A percentile compares a stretch with the other conserved stretches of the same genome.
Conservation (phyloP, 2,329 filamentous ascomycete genomes). For the Alternaria alternata region DNA sequence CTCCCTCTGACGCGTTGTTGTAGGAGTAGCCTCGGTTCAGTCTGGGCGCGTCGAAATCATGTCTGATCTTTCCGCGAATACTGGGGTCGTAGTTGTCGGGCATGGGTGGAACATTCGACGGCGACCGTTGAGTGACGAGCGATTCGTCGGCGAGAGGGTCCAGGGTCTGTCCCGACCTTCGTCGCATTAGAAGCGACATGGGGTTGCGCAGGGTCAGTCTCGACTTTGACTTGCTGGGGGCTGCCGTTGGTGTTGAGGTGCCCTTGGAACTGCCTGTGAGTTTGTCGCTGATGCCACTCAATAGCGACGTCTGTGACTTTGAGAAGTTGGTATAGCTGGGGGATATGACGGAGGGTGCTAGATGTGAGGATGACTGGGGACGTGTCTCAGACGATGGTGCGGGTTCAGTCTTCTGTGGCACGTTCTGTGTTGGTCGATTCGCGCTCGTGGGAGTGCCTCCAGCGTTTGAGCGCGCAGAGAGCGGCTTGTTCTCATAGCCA, state of each 20-base stretch:
- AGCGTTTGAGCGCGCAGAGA: slow-evolving; percentile 28
- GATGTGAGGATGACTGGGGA: slow-evolving; percentile 29
- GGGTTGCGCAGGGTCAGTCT: slow-evolving; percentile 67
- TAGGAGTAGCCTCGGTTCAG: slow-evolving; percentile 54
- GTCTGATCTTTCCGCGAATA: slow-evolving; percentile 69
- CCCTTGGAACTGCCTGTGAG: slow-evolving; percentile 33
- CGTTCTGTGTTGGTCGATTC: slow-evolving; percentile 36
- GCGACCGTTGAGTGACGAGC: slow-evolving; percentile 58
- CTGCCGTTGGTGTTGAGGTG: slow-evolving; percentile 26
- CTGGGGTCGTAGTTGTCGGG: slow-evolving; percentile 70
- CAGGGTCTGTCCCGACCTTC: slow-evolving; percentile 62
- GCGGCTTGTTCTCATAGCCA: slow-evolving; percentile 26
- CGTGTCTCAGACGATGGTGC: slow-evolving; percentile 24
- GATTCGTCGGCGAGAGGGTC: slow-evolving; percentile 59
- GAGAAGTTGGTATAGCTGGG: slow-evolving; percentile 40
- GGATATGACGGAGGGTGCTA: slow-evolving; percentile 34
- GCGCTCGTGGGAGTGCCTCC: slow-evolving; percentile 43
- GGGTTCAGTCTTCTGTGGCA: slow-evolving; percentile 33
- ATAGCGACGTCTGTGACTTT: slow-evolving; percentile 45
- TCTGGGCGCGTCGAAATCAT: slow-evolving; percentile 71
- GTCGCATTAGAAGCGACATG: slow-evolving; percentile 66
- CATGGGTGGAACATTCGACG: slow-evolving; percentile 56
- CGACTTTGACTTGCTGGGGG: slow-evolving; percentile 54
- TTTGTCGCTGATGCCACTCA: slow-evolving; percentile 45
- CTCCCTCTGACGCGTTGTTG: slow-evolving; percentile 39